Evolutionary conservation across 345 rosid genomes (phyloP), one percentile per base, ranked within the genome.

Genomic region (Gossypium rotundifolium): DNA sequence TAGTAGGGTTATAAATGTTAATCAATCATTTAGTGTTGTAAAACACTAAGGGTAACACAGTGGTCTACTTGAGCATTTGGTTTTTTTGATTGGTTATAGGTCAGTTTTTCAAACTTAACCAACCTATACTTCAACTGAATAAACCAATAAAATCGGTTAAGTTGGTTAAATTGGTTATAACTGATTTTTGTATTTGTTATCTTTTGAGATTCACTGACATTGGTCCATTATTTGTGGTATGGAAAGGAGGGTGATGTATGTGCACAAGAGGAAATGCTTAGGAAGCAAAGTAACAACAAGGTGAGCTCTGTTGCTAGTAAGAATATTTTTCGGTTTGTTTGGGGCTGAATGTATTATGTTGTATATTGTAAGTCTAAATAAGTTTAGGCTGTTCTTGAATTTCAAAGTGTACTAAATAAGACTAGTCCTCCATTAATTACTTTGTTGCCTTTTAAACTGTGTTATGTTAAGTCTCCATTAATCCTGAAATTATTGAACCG

Each of bases 211-310:
- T 52, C 29, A 22, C 67, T 61, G 27, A 51, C 63, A 2, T 16
- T 29, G 23, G 11, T 61, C 22, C 10, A 33, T 57, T 54, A 62
- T 61, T 66, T 48, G 29, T 65, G 20, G 62, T 22, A 71, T 53
- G 65, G 27, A 17, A 73, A 89, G 96, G 96, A 86, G 16, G 96
- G 89, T 16, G 87, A 89, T 79, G 76, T 79, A 22, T 23, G 70
- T 62, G 92, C 87, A 0, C 96, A 91, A 80, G 90, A 84, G 74
- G 89, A 86, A 71, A 82, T 89, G 96, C 96, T 91, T 22, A 75
- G 79, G 76, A 86, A 81, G 83, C 87, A 82, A 82, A 87, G 89
- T 69, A 87, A 86, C 77, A 83, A 79, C 49, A 68, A 72, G 61
- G 78, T 91, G 69, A 83, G 73, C 64, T 79, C 85, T 57, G 75